Evolutionary conservation across 2,329 filamentous ascomycete species (phyloP).

Genomic region (Fusarium sp.): DNA sequence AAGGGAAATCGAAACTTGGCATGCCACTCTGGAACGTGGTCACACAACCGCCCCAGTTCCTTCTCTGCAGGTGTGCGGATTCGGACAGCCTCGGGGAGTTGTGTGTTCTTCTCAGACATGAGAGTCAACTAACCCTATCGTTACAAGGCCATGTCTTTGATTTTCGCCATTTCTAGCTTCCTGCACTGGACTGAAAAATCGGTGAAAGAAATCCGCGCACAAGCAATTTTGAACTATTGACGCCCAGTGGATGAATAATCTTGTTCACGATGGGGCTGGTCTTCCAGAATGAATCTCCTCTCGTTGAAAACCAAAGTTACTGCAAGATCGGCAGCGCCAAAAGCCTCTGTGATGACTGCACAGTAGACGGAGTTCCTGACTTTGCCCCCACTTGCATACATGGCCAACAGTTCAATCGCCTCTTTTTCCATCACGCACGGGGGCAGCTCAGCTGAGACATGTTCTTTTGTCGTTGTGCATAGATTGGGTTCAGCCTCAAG

Average conservation of each 20-base stretch:
- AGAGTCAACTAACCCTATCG: slow-evolving; percentile 25
- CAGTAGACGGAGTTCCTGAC: neutral
- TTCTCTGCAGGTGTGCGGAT: slow-evolving; percentile 12
- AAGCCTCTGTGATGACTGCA: neutral
- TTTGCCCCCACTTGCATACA: slow-evolving; percentile 20
- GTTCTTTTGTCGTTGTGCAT: slow-evolving; percentile 15
- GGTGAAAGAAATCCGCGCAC: slow-evolving; percentile 30
- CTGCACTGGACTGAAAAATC: slow-evolving; percentile 8
- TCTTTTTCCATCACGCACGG: neutral
- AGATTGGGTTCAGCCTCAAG: slow-evolving; percentile 15
- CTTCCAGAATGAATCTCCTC: neutral
- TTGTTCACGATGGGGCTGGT: neutral
- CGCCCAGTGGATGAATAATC: neutral
- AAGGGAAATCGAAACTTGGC: slow-evolving; percentile 18
- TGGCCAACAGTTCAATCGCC: slow-evolving; percentile 13
- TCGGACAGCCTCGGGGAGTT: slow-evolving; percentile 36
- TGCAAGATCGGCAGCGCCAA: neutral
- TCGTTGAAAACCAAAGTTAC: neutral
- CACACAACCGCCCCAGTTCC: slow-evolving; percentile 7
- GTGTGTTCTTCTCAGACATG: neutral
- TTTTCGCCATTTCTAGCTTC: slow-evolving; percentile 12
- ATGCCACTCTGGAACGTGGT: slow-evolving; percentile 22
- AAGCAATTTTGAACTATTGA: neutral
- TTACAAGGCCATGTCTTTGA: slow-evolving; percentile 10
- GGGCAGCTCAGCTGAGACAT: slow-evolving; percentile 24